phyloP scores from a whole-genome alignment of 768 basidiomycete species.

The Lepiota brunneoincarnata region DNA sequence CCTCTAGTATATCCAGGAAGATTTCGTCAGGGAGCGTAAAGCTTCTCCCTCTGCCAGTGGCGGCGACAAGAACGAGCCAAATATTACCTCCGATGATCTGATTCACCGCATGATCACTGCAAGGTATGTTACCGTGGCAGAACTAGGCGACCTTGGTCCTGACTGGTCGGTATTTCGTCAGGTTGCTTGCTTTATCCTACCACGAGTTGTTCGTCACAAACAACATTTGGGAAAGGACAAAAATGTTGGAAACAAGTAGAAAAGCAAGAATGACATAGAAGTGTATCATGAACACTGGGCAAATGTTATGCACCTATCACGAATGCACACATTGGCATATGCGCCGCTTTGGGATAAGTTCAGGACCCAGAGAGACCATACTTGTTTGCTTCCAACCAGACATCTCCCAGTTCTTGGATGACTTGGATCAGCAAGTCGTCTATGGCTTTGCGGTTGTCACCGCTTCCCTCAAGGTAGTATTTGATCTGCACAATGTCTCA shows the following conservation, averaged over 20 bases:
- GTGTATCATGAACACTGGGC: not conserved
- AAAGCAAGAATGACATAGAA: constrained; percentile 22
- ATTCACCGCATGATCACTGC: constrained; percentile 67
- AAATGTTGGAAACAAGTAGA: constrained; percentile 52
- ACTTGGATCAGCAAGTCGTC: constrained; percentile 49
- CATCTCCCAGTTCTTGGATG: constrained; percentile 54
- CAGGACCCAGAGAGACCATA: constrained; percentile 20
- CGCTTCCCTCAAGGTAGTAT: constrained; percentile 83
- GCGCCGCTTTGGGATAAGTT: not conserved
- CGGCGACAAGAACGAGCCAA: constrained; percentile 26
- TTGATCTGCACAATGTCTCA: constrained; percentile 58
- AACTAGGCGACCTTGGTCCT: constrained; percentile 8
- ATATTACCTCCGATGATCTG: constrained; percentile 55
- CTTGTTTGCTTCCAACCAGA: constrained; percentile 69
- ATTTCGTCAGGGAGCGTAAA: constrained; percentile 56
- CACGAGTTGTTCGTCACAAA: constrained; percentile 54
- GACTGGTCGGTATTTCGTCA: constrained; percentile 22
- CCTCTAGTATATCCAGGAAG: constrained; percentile 68
- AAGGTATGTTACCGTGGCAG: constrained; percentile 42
- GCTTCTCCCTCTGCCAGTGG: constrained; percentile 21
- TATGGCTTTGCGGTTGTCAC: constrained; percentile 48
- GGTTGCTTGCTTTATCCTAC: constrained; percentile 60
- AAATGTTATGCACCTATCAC: not conserved
- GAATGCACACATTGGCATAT: not conserved
- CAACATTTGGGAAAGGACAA: constrained; percentile 63